These are phyloP conservation scores for Exobasidium rhododendri DNA, from an alignment of 1,284 basidiomycete species.

Conservation along the genomic window DNA sequence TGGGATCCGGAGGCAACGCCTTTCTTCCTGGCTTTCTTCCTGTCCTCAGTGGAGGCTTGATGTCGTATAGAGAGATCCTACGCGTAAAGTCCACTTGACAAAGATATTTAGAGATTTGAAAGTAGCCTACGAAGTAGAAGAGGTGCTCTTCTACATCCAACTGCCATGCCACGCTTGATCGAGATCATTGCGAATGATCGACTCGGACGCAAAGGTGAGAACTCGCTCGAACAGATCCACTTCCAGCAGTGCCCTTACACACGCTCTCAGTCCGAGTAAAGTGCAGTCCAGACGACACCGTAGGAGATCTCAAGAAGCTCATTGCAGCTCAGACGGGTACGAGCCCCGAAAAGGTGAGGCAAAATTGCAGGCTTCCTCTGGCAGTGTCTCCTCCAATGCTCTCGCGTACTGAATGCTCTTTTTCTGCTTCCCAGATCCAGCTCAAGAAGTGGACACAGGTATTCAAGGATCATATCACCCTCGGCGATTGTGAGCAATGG, in stretches of 20 bases:
- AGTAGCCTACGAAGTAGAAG: not conserved
- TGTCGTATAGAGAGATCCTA: too few relatives aligned
- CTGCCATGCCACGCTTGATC: constrained; percentile 56
- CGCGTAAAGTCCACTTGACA: too few relatives aligned
- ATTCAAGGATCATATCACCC: constrained; percentile 68
- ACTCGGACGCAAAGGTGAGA: constrained; percentile 86
- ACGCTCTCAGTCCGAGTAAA: constrained; percentile 46
- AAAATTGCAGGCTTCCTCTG: not conserved
- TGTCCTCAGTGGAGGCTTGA: not conserved
- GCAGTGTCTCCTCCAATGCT: too few relatives aligned
- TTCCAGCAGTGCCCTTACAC: not conserved
- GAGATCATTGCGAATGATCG: constrained; percentile 96
- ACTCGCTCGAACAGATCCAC: not conserved
- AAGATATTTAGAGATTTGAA: too few relatives aligned
- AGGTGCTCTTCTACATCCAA: not conserved
- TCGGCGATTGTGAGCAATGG: constrained; percentile 75
- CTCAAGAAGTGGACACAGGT: constrained; percentile 81
- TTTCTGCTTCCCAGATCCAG: constrained; percentile 67
- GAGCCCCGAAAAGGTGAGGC: constrained; percentile 58
- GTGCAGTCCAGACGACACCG: constrained; percentile 76
- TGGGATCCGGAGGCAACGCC: not conserved
- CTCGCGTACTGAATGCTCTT: too few relatives aligned
- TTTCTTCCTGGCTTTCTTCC: not conserved
- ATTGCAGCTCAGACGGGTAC: constrained; percentile 96
- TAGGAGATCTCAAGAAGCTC: constrained; percentile 92